These are phyloP conservation scores for Sphaerulina populicola DNA, from an alignment of 2,329 filamentous ascomycete species.

Conservation along the genomic window DNA sequence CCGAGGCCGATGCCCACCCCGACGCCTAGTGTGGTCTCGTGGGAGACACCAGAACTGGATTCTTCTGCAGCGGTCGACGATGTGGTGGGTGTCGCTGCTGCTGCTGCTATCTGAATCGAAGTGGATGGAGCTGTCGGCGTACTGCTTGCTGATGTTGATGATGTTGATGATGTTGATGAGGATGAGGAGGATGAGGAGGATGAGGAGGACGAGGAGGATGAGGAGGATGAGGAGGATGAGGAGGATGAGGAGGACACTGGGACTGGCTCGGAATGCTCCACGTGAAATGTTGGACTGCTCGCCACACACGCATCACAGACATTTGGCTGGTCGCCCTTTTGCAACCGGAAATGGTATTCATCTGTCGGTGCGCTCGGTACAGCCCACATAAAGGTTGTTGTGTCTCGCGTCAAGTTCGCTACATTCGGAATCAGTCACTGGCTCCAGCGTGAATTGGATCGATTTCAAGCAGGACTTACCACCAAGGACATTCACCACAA, in stretches of 20 bases:
- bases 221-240: not conserved
- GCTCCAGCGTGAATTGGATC: too few relatives aligned
- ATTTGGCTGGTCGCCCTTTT: slow-evolving; percentile 10
- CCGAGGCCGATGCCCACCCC: slow-evolving; percentile 11
- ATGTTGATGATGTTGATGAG: too few relatives aligned
- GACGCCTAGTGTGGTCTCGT: slow-evolving; percentile 4
- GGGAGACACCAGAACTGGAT: slow-evolving; percentile 1
- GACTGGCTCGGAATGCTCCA: not conserved
- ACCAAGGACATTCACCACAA: slow-evolving; percentile 10
- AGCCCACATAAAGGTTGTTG: slow-evolving; percentile 10
- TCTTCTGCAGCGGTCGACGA: not conserved
- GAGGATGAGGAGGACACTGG: not conserved
- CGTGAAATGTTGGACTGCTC: slow-evolving; percentile 4
- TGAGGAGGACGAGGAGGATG: not conserved
- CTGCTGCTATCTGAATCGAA: not conserved
- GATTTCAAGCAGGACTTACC: slow-evolving; percentile 8
- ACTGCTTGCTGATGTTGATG: not conserved
- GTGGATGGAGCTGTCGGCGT: not conserved
- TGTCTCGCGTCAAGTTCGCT: slow-evolving; percentile 7
- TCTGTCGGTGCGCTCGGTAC: not conserved
- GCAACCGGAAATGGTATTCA: slow-evolving; percentile 8
- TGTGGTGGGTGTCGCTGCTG: not conserved
- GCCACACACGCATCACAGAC: slow-evolving; percentile 8
- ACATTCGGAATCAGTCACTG: not conserved
- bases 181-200: not conserved